Percentiles rank a stretch among this genome's conserved stretches.
phyloP scores from a whole-genome alignment of 768 basidiomycete species.

The Mycena kentingensis region DNA sequence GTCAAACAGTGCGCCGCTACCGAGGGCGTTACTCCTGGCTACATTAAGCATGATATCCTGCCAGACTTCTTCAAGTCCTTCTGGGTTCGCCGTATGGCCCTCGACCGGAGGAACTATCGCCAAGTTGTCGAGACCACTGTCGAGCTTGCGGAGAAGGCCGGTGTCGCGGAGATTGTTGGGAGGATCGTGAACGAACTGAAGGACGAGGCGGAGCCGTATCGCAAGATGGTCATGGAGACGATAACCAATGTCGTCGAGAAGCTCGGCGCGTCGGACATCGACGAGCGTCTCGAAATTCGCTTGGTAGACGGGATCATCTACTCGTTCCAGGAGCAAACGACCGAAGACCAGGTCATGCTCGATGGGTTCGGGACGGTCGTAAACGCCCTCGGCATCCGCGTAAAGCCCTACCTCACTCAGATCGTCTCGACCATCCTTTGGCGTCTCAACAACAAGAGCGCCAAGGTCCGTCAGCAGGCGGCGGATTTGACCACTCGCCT shows the following conservation, averaged over 20 bases:
- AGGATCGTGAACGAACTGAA: conserved; percentile 87
- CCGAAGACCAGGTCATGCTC: conserved; percentile 98
- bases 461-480: conserved; percentile 98
- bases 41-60: conserved; percentile 96
- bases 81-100: conserved; percentile 98
- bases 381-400: conserved; percentile 92
- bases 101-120: conserved; percentile 93
- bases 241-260: conserved; percentile 95
- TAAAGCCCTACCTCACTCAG: conserved; percentile 97
- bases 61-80: conserved; percentile 99
- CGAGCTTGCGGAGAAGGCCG: conserved; percentile 95
- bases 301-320: conserved; percentile 99
- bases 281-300: conserved; percentile 91
- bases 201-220: conserved; percentile 86
- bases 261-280: conserved; percentile 95
- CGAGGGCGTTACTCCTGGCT: conserved; percentile 93
- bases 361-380: conserved; percentile 98
- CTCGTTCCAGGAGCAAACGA: conserved; percentile 99
- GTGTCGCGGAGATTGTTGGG: conserved; percentile 95
- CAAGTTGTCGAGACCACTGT: conserved; percentile 99
- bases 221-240: conserved; percentile 99
- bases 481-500: conserved; percentile 97
- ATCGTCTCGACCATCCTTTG: conserved; percentile 99
- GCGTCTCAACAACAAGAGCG: conserved; percentile 99
- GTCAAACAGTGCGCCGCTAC: conserved; percentile 99